phyloP scores from a whole-genome alignment of 2,329 filamentous ascomycete species.

The Mariannaea elegans region DNA sequence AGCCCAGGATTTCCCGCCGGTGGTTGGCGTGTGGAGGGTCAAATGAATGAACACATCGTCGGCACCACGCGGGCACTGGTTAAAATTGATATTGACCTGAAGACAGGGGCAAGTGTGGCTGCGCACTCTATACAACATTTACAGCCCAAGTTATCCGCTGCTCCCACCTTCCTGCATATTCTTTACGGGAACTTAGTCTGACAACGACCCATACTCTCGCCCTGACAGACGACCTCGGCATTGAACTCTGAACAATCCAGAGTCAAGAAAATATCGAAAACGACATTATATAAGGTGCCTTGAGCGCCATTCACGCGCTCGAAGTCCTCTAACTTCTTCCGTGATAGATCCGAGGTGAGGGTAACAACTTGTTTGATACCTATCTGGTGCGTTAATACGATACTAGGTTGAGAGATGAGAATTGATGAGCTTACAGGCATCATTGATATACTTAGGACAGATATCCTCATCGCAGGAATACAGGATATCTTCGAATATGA shows the following conservation, averaged over 20 bases:
- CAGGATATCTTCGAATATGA: neutral
- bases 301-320: neutral
- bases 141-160: no score
- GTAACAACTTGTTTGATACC: neutral
- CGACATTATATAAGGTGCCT: neutral
- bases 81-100: no score
- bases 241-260: neutral
- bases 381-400: neutral
- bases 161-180: neutral
- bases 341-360: neutral
- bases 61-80: no score
- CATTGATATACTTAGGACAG: neutral
- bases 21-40: no score
- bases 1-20: no score
- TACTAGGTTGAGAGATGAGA: neutral
- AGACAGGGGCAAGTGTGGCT: no score
- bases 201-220: neutral
- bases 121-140: no score
- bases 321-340: neutral
- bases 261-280: neutral
- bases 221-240: neutral
- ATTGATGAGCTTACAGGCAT: neutral
- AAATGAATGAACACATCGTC: no score
- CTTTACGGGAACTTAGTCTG: neutral
- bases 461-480: neutral